Conservation (phyloP, 345 rosid species). For the Ceriops zippeliana region DNA sequence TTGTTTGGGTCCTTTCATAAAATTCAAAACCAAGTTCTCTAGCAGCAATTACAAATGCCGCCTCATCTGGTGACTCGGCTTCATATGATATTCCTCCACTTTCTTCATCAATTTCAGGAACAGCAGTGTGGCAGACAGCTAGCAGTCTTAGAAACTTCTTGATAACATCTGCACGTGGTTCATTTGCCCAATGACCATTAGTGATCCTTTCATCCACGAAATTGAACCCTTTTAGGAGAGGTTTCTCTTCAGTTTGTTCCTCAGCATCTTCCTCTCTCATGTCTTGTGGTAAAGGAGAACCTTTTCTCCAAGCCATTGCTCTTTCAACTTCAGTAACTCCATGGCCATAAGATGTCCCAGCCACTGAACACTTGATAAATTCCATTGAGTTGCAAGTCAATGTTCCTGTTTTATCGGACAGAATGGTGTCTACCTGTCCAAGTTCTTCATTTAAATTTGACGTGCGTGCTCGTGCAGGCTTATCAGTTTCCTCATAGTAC, state of each 20-base stretch:
- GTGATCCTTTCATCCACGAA: slow-evolving; percentile 74
- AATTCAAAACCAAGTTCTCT: slow-evolving; percentile 90
- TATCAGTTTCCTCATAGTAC: slow-evolving; percentile 85
- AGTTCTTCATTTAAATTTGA: slow-evolving; percentile 99
- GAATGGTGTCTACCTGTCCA: slow-evolving; percentile 87
- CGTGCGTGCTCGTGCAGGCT: slow-evolving; percentile 88
- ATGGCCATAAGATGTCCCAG: slow-evolving; percentile 77
- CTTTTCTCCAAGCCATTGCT: slow-evolving; percentile 66
- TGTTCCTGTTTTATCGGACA: slow-evolving; percentile 93
- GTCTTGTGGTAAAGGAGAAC: slow-evolving; percentile 45
- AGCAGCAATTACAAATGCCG: slow-evolving; percentile 91
- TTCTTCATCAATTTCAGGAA: slow-evolving; percentile 86
- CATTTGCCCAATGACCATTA: slow-evolving; percentile 67
- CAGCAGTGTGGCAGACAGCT: slow-evolving; percentile 92
- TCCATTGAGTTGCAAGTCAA: slow-evolving; percentile 98
- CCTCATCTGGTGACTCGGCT: slow-evolving; percentile 98
- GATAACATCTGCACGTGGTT: slow-evolving; percentile 48
- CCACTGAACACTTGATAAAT: slow-evolving; percentile 82
- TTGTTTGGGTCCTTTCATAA: slow-evolving; percentile 69
- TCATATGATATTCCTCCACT: slow-evolving; percentile 64
- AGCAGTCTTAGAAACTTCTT: slow-evolving; percentile 61
- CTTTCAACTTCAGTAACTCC: slow-evolving; percentile 90
- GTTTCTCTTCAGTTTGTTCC: slow-evolving; percentile 32
- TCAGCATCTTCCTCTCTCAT: slow-evolving; percentile 31
- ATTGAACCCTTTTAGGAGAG: slow-evolving; percentile 68